Percentiles rank a stretch among this genome's conserved stretches.
These are phyloP conservation scores for Quercus variabilis DNA, from an alignment of 306 rosid species.

Conservation along the genomic window DNA sequence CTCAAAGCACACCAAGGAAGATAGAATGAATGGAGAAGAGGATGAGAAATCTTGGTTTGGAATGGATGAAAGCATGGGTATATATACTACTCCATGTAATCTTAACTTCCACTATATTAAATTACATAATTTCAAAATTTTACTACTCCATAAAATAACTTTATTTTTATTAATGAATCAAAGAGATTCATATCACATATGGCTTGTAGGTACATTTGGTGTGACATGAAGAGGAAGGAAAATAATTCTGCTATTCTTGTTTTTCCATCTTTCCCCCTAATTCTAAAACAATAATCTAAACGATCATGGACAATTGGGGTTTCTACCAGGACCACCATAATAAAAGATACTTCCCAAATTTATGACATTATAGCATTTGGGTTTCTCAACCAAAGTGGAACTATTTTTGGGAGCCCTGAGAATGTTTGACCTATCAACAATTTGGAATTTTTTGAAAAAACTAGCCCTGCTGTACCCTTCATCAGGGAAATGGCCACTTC, in stretches of 20 bases:
- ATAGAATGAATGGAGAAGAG: no score
- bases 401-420: constrained; percentile 41
- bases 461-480: constrained; percentile 59
- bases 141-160: no score
- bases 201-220: no score
- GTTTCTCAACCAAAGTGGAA: constrained; percentile 41
- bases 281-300: neutral
- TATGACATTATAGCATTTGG: constrained; percentile 42
- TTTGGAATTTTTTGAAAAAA: constrained; percentile 46
- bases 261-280: neutral
- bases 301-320: constrained; percentile 33
- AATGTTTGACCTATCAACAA: constrained; percentile 43
- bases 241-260: neutral
- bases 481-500: constrained; percentile 53
- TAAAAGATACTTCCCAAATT: constrained; percentile 48
- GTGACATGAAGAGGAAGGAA: no score
- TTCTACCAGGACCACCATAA: constrained; percentile 58
- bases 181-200: no score
- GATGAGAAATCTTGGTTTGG: no score
- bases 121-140: no score
- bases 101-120: no score
- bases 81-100: no score
- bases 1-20: no score
- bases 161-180: no score
- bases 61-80: no score